Evolutionary conservation across 2,329 filamentous ascomycete species (phyloP).

Genomic region (Scedosporium apiospermum): DNA sequence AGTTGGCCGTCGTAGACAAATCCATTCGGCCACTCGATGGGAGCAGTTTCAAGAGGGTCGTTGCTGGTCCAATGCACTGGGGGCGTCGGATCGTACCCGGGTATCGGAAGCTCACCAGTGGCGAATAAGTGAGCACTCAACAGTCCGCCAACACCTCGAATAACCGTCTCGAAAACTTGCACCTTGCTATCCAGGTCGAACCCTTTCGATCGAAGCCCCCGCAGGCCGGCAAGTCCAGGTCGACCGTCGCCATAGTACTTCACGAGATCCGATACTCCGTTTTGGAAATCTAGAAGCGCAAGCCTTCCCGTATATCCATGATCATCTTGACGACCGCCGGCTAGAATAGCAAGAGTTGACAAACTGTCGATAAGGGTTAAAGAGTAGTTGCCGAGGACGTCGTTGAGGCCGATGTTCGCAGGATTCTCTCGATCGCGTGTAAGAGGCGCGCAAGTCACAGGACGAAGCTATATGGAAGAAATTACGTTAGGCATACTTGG

Average conservation of each 20-base stretch:
- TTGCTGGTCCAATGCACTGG: constrained; percentile 16
- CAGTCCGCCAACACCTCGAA: constrained; percentile 81
- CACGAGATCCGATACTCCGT: constrained; percentile 67
- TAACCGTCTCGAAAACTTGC: constrained; percentile 96
- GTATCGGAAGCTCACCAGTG: constrained; percentile 78
- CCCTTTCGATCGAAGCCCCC: constrained; percentile 63
- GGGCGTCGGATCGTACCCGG: constrained; percentile 55
- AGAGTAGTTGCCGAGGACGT: constrained; percentile 94
- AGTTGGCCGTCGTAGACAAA: constrained; percentile 85
- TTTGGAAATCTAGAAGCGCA: constrained; percentile 67
- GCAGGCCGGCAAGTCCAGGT: constrained; percentile 53
- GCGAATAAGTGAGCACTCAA: constrained; percentile 92
- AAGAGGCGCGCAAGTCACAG: constrained; percentile 73
- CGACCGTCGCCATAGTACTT: constrained; percentile 80
- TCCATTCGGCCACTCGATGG: constrained; percentile 64
- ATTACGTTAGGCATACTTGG: constrained; percentile 9
- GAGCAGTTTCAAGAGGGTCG: constrained; percentile 35
- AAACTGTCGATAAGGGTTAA: constrained; percentile 91
- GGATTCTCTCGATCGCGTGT: constrained; percentile 75
- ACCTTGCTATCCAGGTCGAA: constrained; percentile 98
- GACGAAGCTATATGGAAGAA: constrained; percentile 52
- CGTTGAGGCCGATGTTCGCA: constrained; percentile 77
- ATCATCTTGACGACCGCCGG: constrained; percentile 53
- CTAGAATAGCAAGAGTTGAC: constrained; percentile 86
- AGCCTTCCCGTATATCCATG: constrained; percentile 22